Evolutionary conservation across 495 filamentous ascomycete genomes (phyloP).

Genomic region (Penicillium lividum): DNA sequence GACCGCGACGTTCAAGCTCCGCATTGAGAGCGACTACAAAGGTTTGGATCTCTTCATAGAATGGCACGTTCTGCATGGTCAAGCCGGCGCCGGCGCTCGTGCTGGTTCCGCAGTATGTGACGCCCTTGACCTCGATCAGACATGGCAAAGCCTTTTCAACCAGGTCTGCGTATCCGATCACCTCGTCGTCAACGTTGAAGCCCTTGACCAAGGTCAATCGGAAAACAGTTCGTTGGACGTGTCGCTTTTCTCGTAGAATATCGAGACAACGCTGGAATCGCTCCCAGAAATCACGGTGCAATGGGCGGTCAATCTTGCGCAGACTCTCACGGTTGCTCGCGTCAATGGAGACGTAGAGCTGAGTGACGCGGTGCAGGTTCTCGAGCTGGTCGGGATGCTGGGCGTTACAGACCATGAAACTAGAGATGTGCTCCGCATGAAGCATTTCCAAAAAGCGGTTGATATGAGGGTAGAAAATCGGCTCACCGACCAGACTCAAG

Average conservation of each 20-base stretch:
- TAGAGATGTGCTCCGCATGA: constrained; percentile 83
- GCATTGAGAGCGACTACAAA: constrained; percentile 75
- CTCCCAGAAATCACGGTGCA: constrained; percentile 97
- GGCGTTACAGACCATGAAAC: constrained; percentile 97
- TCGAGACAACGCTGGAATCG: constrained; percentile 88
- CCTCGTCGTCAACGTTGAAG: constrained; percentile 95
- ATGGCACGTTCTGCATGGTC: constrained; percentile 94
- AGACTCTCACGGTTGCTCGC: constrained; percentile 88
- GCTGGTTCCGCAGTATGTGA: constrained; percentile 93
- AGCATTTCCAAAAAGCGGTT: constrained; percentile 83
- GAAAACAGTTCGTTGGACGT: constrained; percentile 88
- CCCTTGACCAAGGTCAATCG: constrained; percentile 92
- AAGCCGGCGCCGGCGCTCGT: constrained; percentile 77
- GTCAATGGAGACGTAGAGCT: constrained; percentile 94
- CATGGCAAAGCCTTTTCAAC: constrained; percentile 81
- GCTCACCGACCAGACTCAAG: constrained; percentile 86
- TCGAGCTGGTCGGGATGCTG: constrained; percentile 93
- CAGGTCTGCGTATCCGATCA: constrained; percentile 84
- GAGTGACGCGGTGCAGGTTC: constrained; percentile 77
- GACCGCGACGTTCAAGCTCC: constrained; percentile 64
- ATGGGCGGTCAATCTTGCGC: constrained; percentile 81
- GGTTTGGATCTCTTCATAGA: constrained; percentile 80
- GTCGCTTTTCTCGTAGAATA: constrained; percentile 78
- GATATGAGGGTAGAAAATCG: constrained; percentile 97
- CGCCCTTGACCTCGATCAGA: constrained; percentile 94